Evolutionary conservation across 371 early-diverging fungal species (phyloP).

Genomic region (Batkoa obscura): DNA sequence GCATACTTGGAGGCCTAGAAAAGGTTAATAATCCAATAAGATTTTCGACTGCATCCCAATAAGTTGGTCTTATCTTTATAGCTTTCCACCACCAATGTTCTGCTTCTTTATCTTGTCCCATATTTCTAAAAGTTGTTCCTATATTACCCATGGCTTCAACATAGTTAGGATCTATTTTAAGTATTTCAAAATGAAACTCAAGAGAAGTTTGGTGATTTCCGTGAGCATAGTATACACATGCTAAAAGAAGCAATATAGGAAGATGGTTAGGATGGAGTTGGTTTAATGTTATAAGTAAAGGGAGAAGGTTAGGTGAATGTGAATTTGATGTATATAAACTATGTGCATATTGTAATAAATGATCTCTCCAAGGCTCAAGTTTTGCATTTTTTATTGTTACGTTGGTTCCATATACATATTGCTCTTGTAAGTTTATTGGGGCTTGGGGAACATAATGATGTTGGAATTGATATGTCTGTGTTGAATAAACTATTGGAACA

Average conservation of each 20-base stretch:
- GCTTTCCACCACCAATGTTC: conserved; percentile 78
- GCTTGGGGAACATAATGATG: too few species aligned
- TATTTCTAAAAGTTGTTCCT: conserved; percentile 66
- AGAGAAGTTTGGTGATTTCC: conserved; percentile 48
- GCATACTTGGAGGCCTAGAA: background rate
- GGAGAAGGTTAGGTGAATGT: conserved; percentile 23
- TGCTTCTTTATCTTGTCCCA: conserved; percentile 51
- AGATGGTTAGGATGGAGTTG: conserved; percentile 43
- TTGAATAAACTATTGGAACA: background rate
- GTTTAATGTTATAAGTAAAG: conserved; percentile 37
- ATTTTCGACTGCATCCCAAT: conserved; percentile 86
- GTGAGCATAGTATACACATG: conserved; percentile 71
- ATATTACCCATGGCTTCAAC: conserved; percentile 86
- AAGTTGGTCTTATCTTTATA: conserved; percentile 61
- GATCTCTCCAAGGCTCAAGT: conserved; percentile 20
- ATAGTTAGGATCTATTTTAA: conserved; percentile 58
- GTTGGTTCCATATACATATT: conserved; percentile 15
- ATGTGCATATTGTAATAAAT: conserved; percentile 41
- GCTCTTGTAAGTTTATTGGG: background rate
- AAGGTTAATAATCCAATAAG: conserved; percentile 61
- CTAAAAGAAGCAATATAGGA: conserved; percentile 63
- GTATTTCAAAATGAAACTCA: conserved; percentile 56
- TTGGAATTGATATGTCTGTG: too few species aligned
- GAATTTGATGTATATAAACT: conserved; percentile 34
- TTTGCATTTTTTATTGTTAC: conserved; percentile 12